phyloP scores from a whole-genome alignment of 2,329 filamentous ascomycete genomes.

The Phyllosticta citribraziliensis region DNA sequence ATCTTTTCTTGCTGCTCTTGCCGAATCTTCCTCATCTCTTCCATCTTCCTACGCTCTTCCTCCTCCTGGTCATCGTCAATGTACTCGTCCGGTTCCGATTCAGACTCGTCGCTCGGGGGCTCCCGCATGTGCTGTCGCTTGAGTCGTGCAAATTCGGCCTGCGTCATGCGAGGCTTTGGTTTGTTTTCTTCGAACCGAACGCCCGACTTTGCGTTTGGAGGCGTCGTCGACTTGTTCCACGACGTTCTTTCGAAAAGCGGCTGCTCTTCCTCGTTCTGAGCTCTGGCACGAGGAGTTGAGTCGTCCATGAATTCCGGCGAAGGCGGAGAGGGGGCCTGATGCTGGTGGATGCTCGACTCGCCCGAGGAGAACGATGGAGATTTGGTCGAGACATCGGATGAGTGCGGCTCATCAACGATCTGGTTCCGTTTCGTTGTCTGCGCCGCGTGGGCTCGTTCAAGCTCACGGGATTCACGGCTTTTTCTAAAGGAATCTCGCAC shows the following conservation, averaged over 20 bases:
- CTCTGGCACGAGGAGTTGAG: constrained; percentile 4
- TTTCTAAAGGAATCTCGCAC: constrained; percentile 19
- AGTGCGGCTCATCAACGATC: not conserved
- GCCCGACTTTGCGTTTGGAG: not conserved
- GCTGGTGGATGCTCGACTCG: constrained; percentile 4
- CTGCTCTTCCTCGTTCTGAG: constrained; percentile 2
- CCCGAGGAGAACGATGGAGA: constrained; percentile 6
- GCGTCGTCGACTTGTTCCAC: not conserved
- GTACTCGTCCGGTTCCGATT: constrained; percentile 6
- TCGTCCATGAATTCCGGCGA: constrained; percentile 6
- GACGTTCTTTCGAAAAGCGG: constrained; percentile 6
- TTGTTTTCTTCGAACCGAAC: constrained; percentile 5
- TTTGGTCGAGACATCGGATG: constrained; percentile 9
- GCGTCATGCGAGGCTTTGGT: constrained; percentile 6
- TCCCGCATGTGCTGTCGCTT: constrained; percentile 5
- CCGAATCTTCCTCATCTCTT: constrained; percentile 8
- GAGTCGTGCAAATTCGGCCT: constrained; percentile 6
- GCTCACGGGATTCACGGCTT: constrained; percentile 8
- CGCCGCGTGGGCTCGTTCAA: not conserved
- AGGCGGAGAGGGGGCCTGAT: not conserved
- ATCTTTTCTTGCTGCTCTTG: constrained; percentile 8
- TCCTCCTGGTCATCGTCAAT: constrained; percentile 10
- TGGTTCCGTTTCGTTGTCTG: not conserved
- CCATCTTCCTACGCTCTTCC: constrained; percentile 10
- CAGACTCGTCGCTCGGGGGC: constrained; percentile 2